Conservation (phyloP, 2,329 filamentous ascomycete genomes). For the Chalaropsis thielavioides region DNA sequence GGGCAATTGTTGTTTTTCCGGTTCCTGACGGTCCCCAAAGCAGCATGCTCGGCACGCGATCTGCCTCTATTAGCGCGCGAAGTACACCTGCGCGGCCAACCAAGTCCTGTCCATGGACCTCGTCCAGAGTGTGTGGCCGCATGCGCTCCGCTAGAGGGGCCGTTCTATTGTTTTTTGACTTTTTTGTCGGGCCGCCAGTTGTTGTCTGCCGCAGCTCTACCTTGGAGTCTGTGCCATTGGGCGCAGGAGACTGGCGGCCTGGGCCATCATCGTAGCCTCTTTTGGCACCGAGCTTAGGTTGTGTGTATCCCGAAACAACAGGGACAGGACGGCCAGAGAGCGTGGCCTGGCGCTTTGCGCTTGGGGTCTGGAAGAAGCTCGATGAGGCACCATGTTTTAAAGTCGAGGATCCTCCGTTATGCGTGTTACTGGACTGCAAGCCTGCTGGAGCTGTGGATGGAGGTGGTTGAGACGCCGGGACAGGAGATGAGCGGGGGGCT, state of each 20-base stretch:
- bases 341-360: constrained; percentile 38
- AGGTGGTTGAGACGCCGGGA: constrained; percentile 15
- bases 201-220: neutral
- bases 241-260: constrained; percentile 21
- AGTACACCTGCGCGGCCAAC: constrained; percentile 76
- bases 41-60: constrained; percentile 86
- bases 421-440: neutral
- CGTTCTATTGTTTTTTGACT: constrained; percentile 52
- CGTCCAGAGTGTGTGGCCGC: constrained; percentile 69
- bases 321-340: constrained; percentile 15
- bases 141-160: constrained; percentile 88
- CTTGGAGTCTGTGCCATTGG: neutral
- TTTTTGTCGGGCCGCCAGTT: constrained; percentile 33
- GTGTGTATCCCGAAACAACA: neutral
- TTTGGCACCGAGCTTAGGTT: constrained; percentile 25
- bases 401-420: neutral
- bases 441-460: constrained; percentile 15
- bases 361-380: constrained; percentile 47
- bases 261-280: constrained; percentile 41
- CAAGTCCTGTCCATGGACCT: constrained; percentile 82
- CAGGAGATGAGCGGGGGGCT: neutral
- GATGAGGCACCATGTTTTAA: constrained; percentile 31
- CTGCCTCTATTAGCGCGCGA: constrained; percentile 69
- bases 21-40: constrained; percentile 75
- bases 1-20: constrained; percentile 81